Base-by-base conservation (phyloP, 176 grass and related monocot species). In the Lolium rigidum region DNA sequence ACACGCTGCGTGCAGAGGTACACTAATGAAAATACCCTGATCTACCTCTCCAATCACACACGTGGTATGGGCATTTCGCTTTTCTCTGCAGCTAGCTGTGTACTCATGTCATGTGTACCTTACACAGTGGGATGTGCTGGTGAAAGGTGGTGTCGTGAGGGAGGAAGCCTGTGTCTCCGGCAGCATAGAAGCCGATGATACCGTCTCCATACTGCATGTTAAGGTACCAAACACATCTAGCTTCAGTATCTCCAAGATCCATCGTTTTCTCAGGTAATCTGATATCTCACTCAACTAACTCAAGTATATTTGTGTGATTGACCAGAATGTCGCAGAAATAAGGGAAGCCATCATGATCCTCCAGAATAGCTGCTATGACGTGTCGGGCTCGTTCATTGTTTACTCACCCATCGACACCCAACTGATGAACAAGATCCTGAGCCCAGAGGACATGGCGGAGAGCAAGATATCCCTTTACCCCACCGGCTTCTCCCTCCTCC, bases 71-170 rank as follows among this genome's bases (percentile, higher is more conserved):
- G 39, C 61, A 76, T 5, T 71, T 18, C 41, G 4, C 41, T 43
- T 43, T 7, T 43, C 61, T 57, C 4, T 74, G 74, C 11, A 25
- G 61, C 61, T 64, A 64, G 37, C 10, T 59, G 20, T 13, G 43
- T 50, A n/a, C 61, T 67, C 16, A 48, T 26, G 43, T 15, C 5
- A 50, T 52, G 7, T 16, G 20, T 16, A 25, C 38, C n/a, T 79
- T 56, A 26, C 70, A 15, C 56, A 95, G 93, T 93, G 88, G 93
- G 91, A 95, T 35, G 84, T 87, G 10, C 66, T 95, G 58, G 57
- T 87, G 37, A 68, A 74, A 9, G 91, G 86, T 26, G 75, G 80
- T 38, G 3, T 1, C 10, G 41, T 95, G 71, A 78, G 78, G 70
- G 93, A 95, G 66, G 87, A 85, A 60, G 88, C 70, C 25, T 55